Evolutionary conservation across 2,329 filamentous ascomycete genomes (phyloP).

Genomic region (Botryosphaeria agaves): DNA sequence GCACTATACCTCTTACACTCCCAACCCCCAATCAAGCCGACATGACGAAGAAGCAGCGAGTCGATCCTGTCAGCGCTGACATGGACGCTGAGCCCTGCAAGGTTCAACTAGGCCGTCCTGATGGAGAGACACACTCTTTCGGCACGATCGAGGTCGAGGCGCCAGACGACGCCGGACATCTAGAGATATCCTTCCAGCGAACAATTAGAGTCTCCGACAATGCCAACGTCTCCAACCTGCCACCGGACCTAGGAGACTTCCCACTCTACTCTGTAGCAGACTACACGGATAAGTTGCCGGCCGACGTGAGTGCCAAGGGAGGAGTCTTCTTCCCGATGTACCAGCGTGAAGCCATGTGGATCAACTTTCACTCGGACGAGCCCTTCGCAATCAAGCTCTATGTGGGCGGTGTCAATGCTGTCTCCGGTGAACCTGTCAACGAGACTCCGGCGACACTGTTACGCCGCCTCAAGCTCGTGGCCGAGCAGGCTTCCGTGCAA

Average conservation of each 20-base stretch:
- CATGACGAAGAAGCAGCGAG: no score
- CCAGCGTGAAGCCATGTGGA: slow-evolving; percentile 27
- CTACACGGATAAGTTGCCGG: slow-evolving; percentile 16
- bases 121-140: no score
- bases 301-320: slow-evolving; percentile 19
- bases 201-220: slow-evolving; percentile 28
- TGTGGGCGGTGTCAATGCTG: slow-evolving; percentile 23
- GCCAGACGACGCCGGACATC: no score
- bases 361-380: slow-evolving; percentile 12
- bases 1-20: no score
- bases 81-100: no score
- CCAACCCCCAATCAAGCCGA: no score
- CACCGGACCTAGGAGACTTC: slow-evolving; percentile 20
- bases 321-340: slow-evolving; percentile 32
- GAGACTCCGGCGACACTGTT: slow-evolving; percentile 9
- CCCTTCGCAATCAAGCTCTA: slow-evolving; percentile 22
- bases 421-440: slow-evolving; percentile 19
- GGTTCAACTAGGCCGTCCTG: no score
- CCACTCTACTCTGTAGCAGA: slow-evolving; percentile 19
- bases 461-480: slow-evolving; percentile 10
- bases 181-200: slow-evolving; percentile 21
- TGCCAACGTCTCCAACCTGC: slow-evolving; percentile 12
- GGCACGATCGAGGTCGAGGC: no score
- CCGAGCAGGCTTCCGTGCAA: slow-evolving; percentile 13
- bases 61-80: no score